phyloP scores from a whole-genome alignment of 2,329 filamentous ascomycete genomes.

The Cyphellophora europaea region DNA sequence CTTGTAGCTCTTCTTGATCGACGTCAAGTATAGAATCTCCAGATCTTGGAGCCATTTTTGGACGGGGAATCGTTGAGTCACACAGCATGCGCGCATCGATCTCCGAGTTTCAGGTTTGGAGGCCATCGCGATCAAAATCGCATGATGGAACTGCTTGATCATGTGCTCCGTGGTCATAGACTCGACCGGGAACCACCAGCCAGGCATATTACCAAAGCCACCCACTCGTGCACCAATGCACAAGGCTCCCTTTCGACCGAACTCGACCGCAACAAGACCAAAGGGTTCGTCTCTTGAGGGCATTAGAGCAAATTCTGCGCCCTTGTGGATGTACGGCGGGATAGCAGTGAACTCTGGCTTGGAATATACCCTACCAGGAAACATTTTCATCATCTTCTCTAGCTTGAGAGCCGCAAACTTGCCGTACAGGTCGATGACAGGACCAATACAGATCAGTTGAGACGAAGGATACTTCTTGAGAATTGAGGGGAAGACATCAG shows the following conservation, averaged over 20 bases:
- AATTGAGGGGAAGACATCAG: conserved; percentile 49
- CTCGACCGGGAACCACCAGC: conserved; percentile 53
- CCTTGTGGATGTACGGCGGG: conserved; percentile 50
- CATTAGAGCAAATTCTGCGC: conserved; percentile 51
- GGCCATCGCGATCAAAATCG: conserved; percentile 43
- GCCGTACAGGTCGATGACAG: conserved; percentile 50
- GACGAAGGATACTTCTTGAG: conserved; percentile 43
- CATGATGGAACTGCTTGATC: conserved; percentile 47
- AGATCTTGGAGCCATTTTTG: conserved; percentile 49
- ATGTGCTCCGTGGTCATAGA: conserved; percentile 46
- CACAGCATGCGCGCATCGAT: conserved; percentile 47
- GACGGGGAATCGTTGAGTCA: conserved; percentile 49
- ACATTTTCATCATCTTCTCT: conserved; percentile 45
- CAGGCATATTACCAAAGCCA: conserved; percentile 51
- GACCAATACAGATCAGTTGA: conserved; percentile 47
- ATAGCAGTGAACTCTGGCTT: conserved; percentile 52
- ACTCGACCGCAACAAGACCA: conserved; percentile 50
- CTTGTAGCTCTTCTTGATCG: conserved; percentile 26
- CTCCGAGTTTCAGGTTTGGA: conserved; percentile 39
- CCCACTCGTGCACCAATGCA: conserved; percentile 50
- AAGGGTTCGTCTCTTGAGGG: conserved; percentile 53
- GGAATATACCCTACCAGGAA: conserved; percentile 47
- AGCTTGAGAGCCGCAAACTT: conserved; percentile 51
- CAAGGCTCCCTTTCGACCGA: conserved; percentile 49
- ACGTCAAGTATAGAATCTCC: conserved; percentile 42